These are phyloP conservation scores for Paspalum notatum DNA, from an alignment of 176 grass and related monocot species.

Conservation along the genomic window DNA sequence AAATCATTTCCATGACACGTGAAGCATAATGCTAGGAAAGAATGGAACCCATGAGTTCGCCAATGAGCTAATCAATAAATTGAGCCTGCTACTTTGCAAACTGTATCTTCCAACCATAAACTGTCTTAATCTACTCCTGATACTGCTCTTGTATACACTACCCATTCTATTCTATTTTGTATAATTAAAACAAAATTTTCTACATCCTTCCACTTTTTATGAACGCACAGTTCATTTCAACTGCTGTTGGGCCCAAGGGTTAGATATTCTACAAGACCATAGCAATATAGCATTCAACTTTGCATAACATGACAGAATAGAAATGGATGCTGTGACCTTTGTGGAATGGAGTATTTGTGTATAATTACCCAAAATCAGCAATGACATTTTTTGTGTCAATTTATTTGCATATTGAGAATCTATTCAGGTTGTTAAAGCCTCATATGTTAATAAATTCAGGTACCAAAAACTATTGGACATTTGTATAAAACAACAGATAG, in stretches of 20 bases:
- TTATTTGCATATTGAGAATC: conserved; percentile 19
- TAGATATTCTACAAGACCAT: background rate
- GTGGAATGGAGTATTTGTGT: conserved; percentile 1
- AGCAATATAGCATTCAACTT: background rate
- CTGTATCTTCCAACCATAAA: background rate
- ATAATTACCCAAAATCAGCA: conserved; percentile 7
- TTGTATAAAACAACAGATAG: conserved; percentile 81
- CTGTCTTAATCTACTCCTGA: background rate
- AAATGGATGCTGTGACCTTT: background rate
- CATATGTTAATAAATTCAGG: conserved; percentile 55
- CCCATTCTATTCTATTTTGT: background rate
- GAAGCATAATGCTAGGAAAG: background rate
- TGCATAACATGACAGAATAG: background rate
- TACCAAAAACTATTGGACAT: conserved; percentile 81
- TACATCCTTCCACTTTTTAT: background rate
- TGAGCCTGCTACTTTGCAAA: background rate
- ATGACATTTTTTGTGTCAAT: conserved; percentile 11
- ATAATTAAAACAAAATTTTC: background rate
- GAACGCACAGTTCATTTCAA: background rate
- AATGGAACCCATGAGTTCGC: background rate
- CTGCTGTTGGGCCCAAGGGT: background rate
- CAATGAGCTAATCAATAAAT: background rate
- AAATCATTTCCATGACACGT: background rate
- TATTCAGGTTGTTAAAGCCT: conserved; percentile 27
- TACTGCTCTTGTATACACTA: background rate